These are phyloP conservation scores for Thyridium curvatum DNA, from an alignment of 2,329 filamentous ascomycete genomes.

Conservation along the genomic window DNA sequence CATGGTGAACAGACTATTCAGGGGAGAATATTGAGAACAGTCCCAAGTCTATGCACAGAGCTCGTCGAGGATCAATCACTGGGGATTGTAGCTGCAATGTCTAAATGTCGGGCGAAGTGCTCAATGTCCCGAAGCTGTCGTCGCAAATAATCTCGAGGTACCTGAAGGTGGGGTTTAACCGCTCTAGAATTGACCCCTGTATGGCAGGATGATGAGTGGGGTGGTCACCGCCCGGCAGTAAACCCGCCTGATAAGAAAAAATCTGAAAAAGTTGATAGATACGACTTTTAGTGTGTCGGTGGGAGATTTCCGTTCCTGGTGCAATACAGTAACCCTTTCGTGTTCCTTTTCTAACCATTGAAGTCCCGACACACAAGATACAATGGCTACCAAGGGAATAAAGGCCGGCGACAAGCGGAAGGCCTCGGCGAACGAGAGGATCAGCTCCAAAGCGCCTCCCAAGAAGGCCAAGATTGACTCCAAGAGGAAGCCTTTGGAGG, in stretches of 20 bases:
- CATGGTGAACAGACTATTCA: conserved; percentile 48
- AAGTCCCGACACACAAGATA: conserved; percentile 6
- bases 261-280: conserved; percentile 4
- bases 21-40: no score
- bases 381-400: conserved; percentile 43
- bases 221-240: conserved; percentile 26
- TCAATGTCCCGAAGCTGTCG: not conserved
- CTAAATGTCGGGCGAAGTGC: no score
- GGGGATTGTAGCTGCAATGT: no score
- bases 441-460: conserved; percentile 30
- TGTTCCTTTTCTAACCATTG: conserved; percentile 3
- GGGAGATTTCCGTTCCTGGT: conserved; percentile 12
- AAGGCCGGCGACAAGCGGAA: conserved; percentile 52
- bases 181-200: no score
- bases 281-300: conserved; percentile 7
- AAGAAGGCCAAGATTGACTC: conserved; percentile 45
- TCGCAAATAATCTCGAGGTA: not conserved
- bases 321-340: not conserved
- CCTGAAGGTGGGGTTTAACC: not conserved
- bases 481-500: conserved; percentile 21
- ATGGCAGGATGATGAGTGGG: no score
- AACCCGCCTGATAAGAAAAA: conserved; percentile 1
- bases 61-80: no score
- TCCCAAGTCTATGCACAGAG: no score
- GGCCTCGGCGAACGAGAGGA: conserved; percentile 36